Base-by-base conservation (phyloP, 345 rosid species). In the Rubroshorea leprosula region DNA sequence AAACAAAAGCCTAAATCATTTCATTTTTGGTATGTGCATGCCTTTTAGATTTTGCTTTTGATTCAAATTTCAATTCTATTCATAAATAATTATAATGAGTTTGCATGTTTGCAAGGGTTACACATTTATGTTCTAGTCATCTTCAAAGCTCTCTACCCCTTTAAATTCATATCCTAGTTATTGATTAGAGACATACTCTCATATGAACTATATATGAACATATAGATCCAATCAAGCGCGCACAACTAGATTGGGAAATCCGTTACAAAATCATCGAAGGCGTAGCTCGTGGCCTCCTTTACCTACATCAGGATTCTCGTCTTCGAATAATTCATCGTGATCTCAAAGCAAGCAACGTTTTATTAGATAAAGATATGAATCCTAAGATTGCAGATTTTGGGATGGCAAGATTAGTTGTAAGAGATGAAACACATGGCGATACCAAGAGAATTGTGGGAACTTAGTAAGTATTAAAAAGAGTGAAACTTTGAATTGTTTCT, bases 271-370 rank as follows among this genome's bases (percentile, higher is more conserved):
- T 35, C 41, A 35, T 35, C 7, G 41, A 13, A 35, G 41, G 41
- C 41, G 12, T 35, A 6, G 41, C 41, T 1, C 41, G 70, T 6
- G 83, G 78, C 2, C 38, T 79, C 12, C 9, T 73, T 16, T 79
- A 78, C 62, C 25, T 78, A 0, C 80, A 78, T 2, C 78, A 72
- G 44, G 78, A 78, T 53, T 78, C 83, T 19, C 61, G 74, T 13
- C 66, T 75, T 0, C 65, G 59, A 58, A 51, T 72, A 18, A 69
- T 76, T 44, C 81, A 76, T 19, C 51, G 65, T 0, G 74, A 70
- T 60, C 61, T 70, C 4, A 70, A 70, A 54, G 29, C 65, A n/a
- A 58, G 74, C 23, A 70, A 70, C 41, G 35, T 70, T 21, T 49
- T 64, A 22, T 12, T 70, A 1, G 66, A 70, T 20, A 18, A 49